These are phyloP conservation scores for Ceriops decandra DNA, from an alignment of 345 rosid genomes.

Conservation along the genomic window DNA sequence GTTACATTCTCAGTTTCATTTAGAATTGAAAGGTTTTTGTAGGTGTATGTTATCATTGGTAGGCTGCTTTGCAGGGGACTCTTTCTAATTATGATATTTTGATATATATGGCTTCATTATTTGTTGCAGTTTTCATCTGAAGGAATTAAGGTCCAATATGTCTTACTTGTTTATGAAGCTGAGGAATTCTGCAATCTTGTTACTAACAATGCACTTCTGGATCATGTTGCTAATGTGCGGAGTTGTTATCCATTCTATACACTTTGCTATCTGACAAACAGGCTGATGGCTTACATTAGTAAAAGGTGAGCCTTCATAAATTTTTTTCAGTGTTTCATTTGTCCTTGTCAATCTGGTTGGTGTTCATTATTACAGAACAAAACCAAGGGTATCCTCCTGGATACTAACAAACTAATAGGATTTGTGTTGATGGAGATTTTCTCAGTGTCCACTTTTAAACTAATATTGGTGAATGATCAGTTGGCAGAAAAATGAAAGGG, in stretches of 20 bases:
- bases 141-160: slow-evolving; percentile 49
- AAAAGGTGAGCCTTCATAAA: slow-evolving; percentile 31
- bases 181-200: slow-evolving; percentile 84
- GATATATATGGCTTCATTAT: background rate
- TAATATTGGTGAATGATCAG: no score
- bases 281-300: slow-evolving; percentile 66
- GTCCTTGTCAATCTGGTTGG: no score
- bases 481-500: no score
- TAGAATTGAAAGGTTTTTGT: background rate
- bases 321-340: no score
- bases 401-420: no score
- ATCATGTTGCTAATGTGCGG: slow-evolving; percentile 55
- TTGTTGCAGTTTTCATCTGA: slow-evolving; percentile 53
- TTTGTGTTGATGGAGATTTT: no score
- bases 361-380: no score
- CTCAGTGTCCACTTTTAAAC: no score
- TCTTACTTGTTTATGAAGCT: slow-evolving; percentile 64
- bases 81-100: background rate
- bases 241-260: slow-evolving; percentile 69
- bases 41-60: background rate
- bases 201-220: slow-evolving; percentile 44
- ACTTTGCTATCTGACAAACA: slow-evolving; percentile 86
- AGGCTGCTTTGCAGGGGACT: background rate
- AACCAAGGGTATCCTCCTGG: no score
- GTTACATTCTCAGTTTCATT: background rate